phyloP scores from a whole-genome alignment of 1,284 basidiomycete species.

The Tilletia walkeri region DNA sequence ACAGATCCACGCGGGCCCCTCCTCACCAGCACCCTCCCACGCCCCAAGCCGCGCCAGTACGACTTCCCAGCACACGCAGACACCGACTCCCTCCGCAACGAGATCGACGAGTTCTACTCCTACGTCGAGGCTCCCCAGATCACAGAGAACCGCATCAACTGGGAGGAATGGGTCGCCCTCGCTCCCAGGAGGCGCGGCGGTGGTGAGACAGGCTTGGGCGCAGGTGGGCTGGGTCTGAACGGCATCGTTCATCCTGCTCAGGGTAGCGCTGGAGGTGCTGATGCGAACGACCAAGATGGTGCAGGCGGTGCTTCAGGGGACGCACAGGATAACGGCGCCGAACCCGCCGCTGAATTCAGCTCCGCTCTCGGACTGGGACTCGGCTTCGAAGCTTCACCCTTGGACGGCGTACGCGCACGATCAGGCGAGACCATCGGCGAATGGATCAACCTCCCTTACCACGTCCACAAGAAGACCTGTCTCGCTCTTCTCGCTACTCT shows the following conservation, averaged over 20 bases:
- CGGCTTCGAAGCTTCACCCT: constrained; percentile 20
- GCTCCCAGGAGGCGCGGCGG: constrained; percentile 3
- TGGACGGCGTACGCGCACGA: neutral
- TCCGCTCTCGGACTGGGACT: constrained; percentile 38
- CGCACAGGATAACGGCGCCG: constrained; percentile 20
- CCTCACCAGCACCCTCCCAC: neutral
- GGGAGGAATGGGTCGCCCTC: constrained; percentile 65
- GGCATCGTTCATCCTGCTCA: neutral
- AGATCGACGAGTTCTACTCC: constrained; percentile 97
- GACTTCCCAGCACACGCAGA: constrained; percentile 61
- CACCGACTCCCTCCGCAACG: constrained; percentile 88
- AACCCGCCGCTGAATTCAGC: constrained; percentile 9
- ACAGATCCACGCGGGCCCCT: too few species aligned
- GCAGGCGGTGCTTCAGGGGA: constrained; percentile 22
- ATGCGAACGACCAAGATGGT: too few species aligned
- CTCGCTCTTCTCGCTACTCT: constrained; percentile 43
- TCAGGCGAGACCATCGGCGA: constrained; percentile 29
- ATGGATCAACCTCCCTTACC: constrained; percentile 45
- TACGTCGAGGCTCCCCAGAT: constrained; percentile 93
- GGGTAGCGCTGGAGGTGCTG: too few species aligned
- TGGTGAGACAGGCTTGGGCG: constrained; percentile 7
- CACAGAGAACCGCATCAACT: constrained; percentile 79
- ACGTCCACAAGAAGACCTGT: constrained; percentile 38
- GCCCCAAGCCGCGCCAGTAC: constrained; percentile 26
- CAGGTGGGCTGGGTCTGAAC: constrained; percentile 9